A percentile compares a stretch with the other conserved stretches of the same genome.
Evolutionary conservation across 345 rosid species (phyloP).

Genomic region (Melaleuca quinquenervia): DNA sequence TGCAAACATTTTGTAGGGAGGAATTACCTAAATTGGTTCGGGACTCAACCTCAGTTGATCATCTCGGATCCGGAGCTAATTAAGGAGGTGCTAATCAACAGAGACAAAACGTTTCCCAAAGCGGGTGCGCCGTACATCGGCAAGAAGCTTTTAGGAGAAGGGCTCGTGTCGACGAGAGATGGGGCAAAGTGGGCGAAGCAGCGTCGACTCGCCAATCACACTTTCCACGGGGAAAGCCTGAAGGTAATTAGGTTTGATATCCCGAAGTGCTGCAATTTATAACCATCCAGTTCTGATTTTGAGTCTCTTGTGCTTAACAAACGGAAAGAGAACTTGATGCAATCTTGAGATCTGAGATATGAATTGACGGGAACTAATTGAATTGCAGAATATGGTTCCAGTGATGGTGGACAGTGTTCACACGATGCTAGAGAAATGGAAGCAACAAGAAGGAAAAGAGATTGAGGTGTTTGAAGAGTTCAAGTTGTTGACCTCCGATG

Average conservation of each 20-base stretch:
- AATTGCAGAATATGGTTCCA: constrained; percentile 15
- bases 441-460: constrained; percentile 11
- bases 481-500: constrained; percentile 22
- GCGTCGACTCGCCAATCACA: constrained; percentile 21
- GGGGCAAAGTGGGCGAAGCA: constrained; percentile 22
- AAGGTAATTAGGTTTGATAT: constrained; percentile 1
- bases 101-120: not conserved
- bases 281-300: not conserved
- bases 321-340: not conserved
- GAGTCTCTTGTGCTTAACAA: not conserved
- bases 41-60: not conserved
- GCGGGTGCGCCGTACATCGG: not conserved
- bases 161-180: constrained; percentile 1
- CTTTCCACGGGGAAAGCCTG: constrained; percentile 4
- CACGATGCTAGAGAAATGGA: constrained; percentile 29
- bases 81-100: not conserved
- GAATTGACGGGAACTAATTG: not conserved
- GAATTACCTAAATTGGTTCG: not conserved
- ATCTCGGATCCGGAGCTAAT: not conserved
- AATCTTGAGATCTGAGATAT: not conserved
- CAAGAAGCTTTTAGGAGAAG: constrained; percentile 11
- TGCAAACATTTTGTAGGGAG: not conserved
- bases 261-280: not conserved
- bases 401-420: constrained; percentile 17
- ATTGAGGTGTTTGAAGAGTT: constrained; percentile 21